Evolutionary conservation across 2,329 filamentous ascomycete genomes (phyloP), one percentile per base, ranked within the genome.

Genomic region (Cladosporium sp.): DNA sequence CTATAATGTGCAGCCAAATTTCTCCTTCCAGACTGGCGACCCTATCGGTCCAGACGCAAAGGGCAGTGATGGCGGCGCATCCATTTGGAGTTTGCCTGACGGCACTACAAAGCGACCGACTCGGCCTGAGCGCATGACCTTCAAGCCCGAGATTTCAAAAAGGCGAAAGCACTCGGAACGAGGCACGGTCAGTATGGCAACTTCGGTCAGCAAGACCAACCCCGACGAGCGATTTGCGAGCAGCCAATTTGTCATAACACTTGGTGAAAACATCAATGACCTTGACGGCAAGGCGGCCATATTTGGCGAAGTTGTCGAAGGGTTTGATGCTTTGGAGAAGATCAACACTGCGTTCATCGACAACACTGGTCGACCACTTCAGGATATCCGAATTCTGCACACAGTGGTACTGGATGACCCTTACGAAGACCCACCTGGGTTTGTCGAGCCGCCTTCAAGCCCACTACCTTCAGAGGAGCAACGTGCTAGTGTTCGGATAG

Each of bases 131-230:
- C 62, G 61, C 36, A 64, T 55, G 58, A 69, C 67, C 4, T 97
- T 97, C 70, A 81, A 85, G 9, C 89, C 92, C n/a, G 84, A 92
- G 63, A 88, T 97, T 67, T 86, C 92, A 66, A 88, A 88, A 5
- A 96, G 93, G 72, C 78, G 96, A 66, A 96, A 94, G 74, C 94
- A 99, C 74, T 77, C 84, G 40, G 90, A 96, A 73, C 86, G 89
- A 65, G 93, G 93, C 57, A 97, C 91, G 14, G 92, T 99, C 61
- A 97, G 92, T 77, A 96, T 97, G 91, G 94, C 93, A n/a, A 97
- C 93, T 0, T 90, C 86, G 17, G 88, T 89, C 0, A 85, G 88
- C 9, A 78, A 86, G 3, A 82, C 83, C 15, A 89, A 97, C 69
- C 88, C 90, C 2, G 92, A 97, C 66, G 85, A 87, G 60, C 86